A percentile compares a stretch with the other conserved stretches of the same genome.
These are phyloP conservation scores for Arabidopsis lyrata DNA, from an alignment of 441 rosid species.

Conservation along the genomic window DNA sequence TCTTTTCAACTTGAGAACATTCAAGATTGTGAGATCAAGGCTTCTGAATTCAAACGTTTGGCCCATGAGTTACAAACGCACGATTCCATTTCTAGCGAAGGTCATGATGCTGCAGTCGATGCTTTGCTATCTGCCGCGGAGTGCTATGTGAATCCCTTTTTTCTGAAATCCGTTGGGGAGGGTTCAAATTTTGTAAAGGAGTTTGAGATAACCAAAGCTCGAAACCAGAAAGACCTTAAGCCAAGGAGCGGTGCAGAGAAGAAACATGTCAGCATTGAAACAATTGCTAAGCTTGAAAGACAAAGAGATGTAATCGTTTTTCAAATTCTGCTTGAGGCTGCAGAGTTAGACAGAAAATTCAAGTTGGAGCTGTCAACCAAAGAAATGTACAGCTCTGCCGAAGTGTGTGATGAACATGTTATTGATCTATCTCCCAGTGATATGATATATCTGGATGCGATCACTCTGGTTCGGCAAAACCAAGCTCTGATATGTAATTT, in stretches of 20 bases:
- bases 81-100: constrained; percentile 61
- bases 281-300: constrained; percentile 65
- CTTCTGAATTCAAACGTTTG: constrained; percentile 80
- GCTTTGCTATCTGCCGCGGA: constrained; percentile 92
- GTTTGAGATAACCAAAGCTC: constrained; percentile 47
- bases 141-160: constrained; percentile 88
- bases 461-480: constrained; percentile 85
- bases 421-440: constrained; percentile 63
- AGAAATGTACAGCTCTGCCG: constrained; percentile 46
- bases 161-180: constrained; percentile 61
- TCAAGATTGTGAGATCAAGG: constrained; percentile 80
- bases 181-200: constrained; percentile 46
- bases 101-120: constrained; percentile 87
- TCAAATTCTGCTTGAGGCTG: constrained; percentile 77
- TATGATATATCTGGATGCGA: constrained; percentile 66
- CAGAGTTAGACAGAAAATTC: constrained; percentile 70
- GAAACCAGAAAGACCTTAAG: constrained; percentile 6
- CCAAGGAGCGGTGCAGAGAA: constrained; percentile 42
- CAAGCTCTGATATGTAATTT: constrained; percentile 73
- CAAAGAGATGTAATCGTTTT: constrained; percentile 82
- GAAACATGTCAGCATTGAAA: constrained; percentile 52
- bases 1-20: constrained; percentile 66
- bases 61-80: constrained; percentile 74
- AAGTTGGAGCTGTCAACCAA: constrained; percentile 48
- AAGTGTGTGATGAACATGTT: constrained; percentile 56